Percentiles rank a stretch among this genome's conserved stretches.
Conservation (phyloP, 768 basidiomycete genomes). For the Tylopilus vinaceipallidus region DNA sequence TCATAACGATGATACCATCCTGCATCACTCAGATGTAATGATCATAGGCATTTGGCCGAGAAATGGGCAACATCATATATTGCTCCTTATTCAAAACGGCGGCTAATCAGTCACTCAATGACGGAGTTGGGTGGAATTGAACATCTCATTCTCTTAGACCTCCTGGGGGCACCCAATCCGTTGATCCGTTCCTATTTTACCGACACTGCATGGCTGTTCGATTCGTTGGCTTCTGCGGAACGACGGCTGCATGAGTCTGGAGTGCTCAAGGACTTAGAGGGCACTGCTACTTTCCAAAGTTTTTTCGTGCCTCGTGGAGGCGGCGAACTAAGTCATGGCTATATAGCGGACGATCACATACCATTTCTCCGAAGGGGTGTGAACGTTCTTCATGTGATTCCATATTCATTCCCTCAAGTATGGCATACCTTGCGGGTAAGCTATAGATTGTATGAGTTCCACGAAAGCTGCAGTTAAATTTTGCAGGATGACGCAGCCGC, state of each 20-base stretch:
- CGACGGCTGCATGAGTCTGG: conserved; percentile 62
- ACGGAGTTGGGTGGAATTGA: conserved; percentile 80
- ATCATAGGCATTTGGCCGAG: conserved; percentile 76
- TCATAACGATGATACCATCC: background rate
- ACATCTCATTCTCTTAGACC: conserved; percentile 88
- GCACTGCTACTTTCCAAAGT: conserved; percentile 46
- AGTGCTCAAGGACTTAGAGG: conserved; percentile 50
- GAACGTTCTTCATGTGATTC: conserved; percentile 84
- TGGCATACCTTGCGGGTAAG: conserved; percentile 82
- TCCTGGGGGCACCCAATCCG: conserved; percentile 79
- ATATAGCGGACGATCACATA: conserved; percentile 90
- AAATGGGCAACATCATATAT: conserved; percentile 77
- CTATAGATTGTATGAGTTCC: conserved; percentile 3
- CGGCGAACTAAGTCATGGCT: conserved; percentile 42
- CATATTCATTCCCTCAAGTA: conserved; percentile 83
- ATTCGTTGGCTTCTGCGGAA: conserved; percentile 73
- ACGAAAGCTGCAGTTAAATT: background rate
- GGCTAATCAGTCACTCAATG: conserved; percentile 48
- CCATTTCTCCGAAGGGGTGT: conserved; percentile 87
- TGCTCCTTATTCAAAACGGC: conserved; percentile 56
- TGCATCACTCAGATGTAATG: conserved; percentile 1
- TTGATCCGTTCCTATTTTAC: conserved; percentile 76
- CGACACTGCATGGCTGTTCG: conserved; percentile 93
- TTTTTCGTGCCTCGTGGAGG: conserved; percentile 61
- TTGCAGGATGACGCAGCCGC: conserved; percentile 85